phyloP scores from a whole-genome alignment of 768 basidiomycete genomes.

The Coprinopsis cinerea region DNA sequence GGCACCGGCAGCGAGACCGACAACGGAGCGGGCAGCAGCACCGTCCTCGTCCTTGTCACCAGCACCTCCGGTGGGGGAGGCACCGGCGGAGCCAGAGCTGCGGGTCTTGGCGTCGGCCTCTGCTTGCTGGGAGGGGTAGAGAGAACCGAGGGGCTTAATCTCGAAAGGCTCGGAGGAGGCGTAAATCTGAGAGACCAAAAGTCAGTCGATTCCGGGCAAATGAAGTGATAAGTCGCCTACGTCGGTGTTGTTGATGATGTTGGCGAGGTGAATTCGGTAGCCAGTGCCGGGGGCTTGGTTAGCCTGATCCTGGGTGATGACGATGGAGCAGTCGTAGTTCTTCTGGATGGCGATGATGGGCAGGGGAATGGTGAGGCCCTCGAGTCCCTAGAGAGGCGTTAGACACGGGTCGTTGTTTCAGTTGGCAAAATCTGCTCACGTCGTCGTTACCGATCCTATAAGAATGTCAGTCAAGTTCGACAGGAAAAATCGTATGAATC shows the following conservation, averaged over 20 bases:
- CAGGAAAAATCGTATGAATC: conserved; percentile 2
- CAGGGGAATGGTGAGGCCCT: conserved; percentile 33
- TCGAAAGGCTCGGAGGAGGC: conserved; percentile 52
- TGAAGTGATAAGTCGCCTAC: conserved; percentile 32
- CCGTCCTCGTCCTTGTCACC: conserved; percentile 6
- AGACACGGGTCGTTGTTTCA: background rate
- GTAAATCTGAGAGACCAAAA: conserved; percentile 38
- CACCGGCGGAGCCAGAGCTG: conserved; percentile 19
- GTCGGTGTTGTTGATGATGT: conserved; percentile 43
- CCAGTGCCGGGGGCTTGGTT: conserved; percentile 34
- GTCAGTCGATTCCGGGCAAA: background rate
- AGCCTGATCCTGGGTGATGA: conserved; percentile 41
- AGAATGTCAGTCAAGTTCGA: conserved; percentile 13
- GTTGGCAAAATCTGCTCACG: background rate
- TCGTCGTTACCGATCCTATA: conserved; percentile 37
- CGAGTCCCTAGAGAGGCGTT: conserved; percentile 20
- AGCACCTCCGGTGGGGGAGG: conserved; percentile 21
- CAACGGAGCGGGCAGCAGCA: background rate
- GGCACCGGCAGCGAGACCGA: background rate
- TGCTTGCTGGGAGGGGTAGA: conserved; percentile 37
- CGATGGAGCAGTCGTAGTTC: conserved; percentile 55
- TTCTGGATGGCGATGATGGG: conserved; percentile 46
- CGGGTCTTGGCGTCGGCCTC: conserved; percentile 15
- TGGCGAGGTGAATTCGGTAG: conserved; percentile 47
- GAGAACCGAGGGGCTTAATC: conserved; percentile 50